Conservation (phyloP, 2,329 filamentous ascomycete genomes). For the Hypoxylon sp. region DNA sequence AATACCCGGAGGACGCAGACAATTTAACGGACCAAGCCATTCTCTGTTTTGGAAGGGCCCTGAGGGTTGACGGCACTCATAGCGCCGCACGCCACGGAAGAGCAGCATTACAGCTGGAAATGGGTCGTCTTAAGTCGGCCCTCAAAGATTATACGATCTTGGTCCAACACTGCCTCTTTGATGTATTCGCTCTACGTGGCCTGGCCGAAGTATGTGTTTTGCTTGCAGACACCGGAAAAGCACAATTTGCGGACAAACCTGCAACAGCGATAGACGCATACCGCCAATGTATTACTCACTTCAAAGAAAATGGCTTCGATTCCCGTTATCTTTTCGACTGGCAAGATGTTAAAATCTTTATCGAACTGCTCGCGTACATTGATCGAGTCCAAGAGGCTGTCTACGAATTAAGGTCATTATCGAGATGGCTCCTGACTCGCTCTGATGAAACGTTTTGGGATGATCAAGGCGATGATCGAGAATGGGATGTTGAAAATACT, state of each 20-base stretch:
- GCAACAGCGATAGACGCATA: constrained; percentile 64
- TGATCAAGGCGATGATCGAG: constrained; percentile 80
- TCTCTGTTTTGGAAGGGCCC: constrained; percentile 72
- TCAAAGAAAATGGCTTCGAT: constrained; percentile 55
- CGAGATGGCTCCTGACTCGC: constrained; percentile 87
- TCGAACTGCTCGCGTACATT: constrained; percentile 81
- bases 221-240: constrained; percentile 63
- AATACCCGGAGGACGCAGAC: constrained; percentile 62
- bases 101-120: constrained; percentile 70
- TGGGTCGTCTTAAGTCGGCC: constrained; percentile 68
- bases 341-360: constrained; percentile 88
- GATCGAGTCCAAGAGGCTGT: constrained; percentile 77
- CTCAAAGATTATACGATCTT: constrained; percentile 71
- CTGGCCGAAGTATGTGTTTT: constrained; percentile 70
- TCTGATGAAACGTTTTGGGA: constrained; percentile 85
- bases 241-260: constrained; percentile 56
- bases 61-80: constrained; percentile 71
- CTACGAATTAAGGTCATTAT: constrained; percentile 76
- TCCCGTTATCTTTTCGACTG: constrained; percentile 69
- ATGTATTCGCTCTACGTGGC: constrained; percentile 69
- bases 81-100: constrained; percentile 72
- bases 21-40: constrained; percentile 68
- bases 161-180: constrained; percentile 66
- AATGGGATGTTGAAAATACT: constrained; percentile 84
- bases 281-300: constrained; percentile 62